Evolutionary conservation across 495 filamentous ascomycete genomes (phyloP).

Genomic region (Penicillium mononematosum): DNA sequence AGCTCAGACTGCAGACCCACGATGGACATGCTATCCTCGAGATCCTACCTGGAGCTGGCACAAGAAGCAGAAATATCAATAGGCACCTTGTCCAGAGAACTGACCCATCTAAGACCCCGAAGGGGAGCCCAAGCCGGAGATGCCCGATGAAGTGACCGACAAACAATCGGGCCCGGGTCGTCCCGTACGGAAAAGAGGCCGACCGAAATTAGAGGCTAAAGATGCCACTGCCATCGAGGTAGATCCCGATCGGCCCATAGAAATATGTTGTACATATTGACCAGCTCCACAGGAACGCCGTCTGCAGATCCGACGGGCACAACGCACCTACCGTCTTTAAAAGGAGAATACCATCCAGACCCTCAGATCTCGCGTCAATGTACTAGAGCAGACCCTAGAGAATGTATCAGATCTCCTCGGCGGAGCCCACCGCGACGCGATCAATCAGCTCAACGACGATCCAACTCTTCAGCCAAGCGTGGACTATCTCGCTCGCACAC

Average conservation of each 20-base stretch:
- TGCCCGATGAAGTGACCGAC: slow-evolving; percentile 13
- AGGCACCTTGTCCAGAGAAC: background rate
- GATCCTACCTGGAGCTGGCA: slow-evolving; percentile 24
- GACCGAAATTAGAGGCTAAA: slow-evolving; percentile 25
- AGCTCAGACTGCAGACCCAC: background rate
- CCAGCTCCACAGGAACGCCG: slow-evolving; percentile 50
- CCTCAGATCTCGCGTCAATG: slow-evolving; percentile 65
- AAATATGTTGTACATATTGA: slow-evolving; percentile 2
- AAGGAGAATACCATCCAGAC: slow-evolving; percentile 79
- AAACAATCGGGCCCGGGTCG: slow-evolving; percentile 15
- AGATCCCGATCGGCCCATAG: background rate
- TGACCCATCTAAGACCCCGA: slow-evolving; percentile 5
- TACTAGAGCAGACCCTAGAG: slow-evolving; percentile 64
- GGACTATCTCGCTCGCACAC: slow-evolving; percentile 15
- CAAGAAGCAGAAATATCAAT: background rate
- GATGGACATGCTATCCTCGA: slow-evolving; percentile 15
- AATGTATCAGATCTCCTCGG: slow-evolving; percentile 68
- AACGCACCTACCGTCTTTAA: slow-evolving; percentile 79
- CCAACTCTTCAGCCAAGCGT: background rate
- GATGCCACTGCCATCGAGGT: slow-evolving; percentile 31
- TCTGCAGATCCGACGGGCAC: slow-evolving; percentile 82
- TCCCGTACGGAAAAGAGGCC: slow-evolving; percentile 27
- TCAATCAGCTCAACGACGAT: background rate
- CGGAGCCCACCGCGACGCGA: slow-evolving; percentile 2
- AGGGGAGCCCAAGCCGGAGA: slow-evolving; percentile 12